Conservation (phyloP, 768 basidiomycete species). For the Leccinum disarticulatum region DNA sequence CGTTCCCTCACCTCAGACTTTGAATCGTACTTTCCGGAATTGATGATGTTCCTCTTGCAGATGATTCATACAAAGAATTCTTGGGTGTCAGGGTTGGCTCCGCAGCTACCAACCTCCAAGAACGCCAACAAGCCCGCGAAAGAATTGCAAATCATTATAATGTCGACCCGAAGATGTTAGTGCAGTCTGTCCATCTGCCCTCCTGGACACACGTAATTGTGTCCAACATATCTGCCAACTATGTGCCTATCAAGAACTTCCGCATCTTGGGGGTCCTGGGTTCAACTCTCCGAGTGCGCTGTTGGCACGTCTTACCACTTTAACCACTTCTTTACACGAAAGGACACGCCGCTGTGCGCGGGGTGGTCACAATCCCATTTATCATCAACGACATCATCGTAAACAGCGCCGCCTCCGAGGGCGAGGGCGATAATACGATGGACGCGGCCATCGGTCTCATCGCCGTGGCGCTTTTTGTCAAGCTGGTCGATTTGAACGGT, state of each 20-base stretch:
- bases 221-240: conserved; percentile 15
- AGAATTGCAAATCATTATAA: conserved; percentile 24
- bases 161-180: conserved; percentile 21
- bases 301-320: conserved; percentile 25
- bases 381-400: conserved; percentile 25
- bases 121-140: conserved; percentile 22
- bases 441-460: conserved; percentile 13
- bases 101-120: conserved; percentile 5
- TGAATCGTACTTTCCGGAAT: conserved; percentile 1
- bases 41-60: conserved; percentile 9
- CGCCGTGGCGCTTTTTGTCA: conserved; percentile 13
- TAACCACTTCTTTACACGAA: conserved; percentile 25
- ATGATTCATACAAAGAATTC: conserved; percentile 29
- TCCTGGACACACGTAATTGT: conserved; percentile 20
- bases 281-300: conserved; percentile 25
- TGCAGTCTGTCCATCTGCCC: background rate
- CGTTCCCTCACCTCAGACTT: conserved; percentile 20
- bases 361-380: conserved; percentile 21
- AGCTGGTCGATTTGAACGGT: conserved; percentile 17
- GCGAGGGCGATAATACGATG: conserved; percentile 6
- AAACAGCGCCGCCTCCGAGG: conserved; percentile 1
- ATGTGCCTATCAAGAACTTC: conserved; percentile 20
- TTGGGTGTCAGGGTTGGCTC: conserved; percentile 27
- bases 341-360: conserved; percentile 19
- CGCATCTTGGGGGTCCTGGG: conserved; percentile 28